Base-by-base conservation (phyloP, 805 yeast genomes). In the Saccharomycopsis fermentans region DNA sequence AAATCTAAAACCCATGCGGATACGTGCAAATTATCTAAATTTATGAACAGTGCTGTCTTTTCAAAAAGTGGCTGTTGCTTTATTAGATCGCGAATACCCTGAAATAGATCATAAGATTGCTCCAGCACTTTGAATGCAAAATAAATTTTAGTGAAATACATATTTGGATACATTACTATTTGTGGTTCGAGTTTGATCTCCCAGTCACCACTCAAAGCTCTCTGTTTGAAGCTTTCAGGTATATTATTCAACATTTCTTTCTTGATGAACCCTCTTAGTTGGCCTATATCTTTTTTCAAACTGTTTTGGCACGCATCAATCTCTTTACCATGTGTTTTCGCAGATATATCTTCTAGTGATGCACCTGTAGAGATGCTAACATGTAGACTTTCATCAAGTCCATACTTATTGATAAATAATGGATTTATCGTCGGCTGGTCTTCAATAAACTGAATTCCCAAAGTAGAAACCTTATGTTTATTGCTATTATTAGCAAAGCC, bases 111-210 rank as follows among this genome's bases (percentile, higher is more conserved):
- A 32, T 26, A 24, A 17, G 26, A 36, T 6, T 37, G 37, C 16
- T 24, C 21, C 50, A 43, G 40, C 21, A 54, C 36, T 34, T 54
- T 24, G 16, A 54, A 43, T 37, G 56, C 56, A 39, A 54, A 32
- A 43, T 54, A 54, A 16, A 54, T 29, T 34, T 43, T 54, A 4
- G 56, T 54, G 34, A 54, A 54, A 11, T 37, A 54, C 50, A 36
- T 54, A 24, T 54, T 54, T 37, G 56, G 56, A 14, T 54, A 43
- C 50, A 51, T 51, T n/a, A 32, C 26, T 29, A 29, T 29, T 24
- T 51, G 39, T 29, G 36, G 54, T 2, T 51, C 54, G 5, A 51
- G 37, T 29, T 51, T 51, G 12, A 51, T n/a, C 14, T 6, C 11
- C 54, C 36, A 51, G 3, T 27, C 9, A 32, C 11, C 37, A 32